Conservation (phyloP, 352 stramenopile genomes). For the Nothophytophthora sp. region DNA sequence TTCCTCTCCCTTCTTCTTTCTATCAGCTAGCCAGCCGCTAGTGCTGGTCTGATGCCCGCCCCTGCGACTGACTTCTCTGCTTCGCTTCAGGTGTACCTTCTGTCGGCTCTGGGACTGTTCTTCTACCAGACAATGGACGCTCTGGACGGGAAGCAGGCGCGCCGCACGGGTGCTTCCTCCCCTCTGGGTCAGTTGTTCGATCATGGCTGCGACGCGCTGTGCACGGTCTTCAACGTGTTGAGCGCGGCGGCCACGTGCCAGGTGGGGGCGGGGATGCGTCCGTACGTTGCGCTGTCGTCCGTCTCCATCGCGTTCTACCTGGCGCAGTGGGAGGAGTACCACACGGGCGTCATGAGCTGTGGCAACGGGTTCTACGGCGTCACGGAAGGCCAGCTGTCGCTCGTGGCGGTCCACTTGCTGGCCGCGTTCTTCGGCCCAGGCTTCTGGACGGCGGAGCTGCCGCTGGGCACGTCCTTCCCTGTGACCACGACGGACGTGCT, state of each 20-base stretch:
- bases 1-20: neutral
- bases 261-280: conserved; percentile 38
- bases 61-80: conserved; percentile 2
- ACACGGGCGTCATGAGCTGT: conserved; percentile 90
- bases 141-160: conserved; percentile 99
- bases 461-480: conserved; percentile 15
- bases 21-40: neutral
- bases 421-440: conserved; percentile 55
- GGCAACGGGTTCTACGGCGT: conserved; percentile 85
- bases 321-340: conserved; percentile 89
- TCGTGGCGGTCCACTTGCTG: conserved; percentile 66
- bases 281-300: conserved; percentile 68
- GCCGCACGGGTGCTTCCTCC: conserved; percentile 92
- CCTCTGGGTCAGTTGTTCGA: conserved; percentile 99
- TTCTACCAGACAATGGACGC: conserved; percentile 99
- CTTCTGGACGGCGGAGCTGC: conserved; percentile 56
- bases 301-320: conserved; percentile 86
- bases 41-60: neutral
- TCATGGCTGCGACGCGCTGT: conserved; percentile 92
- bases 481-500: conserved; percentile 58
- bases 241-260: conserved; percentile 71
- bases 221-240: conserved; percentile 81
- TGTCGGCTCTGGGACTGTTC: conserved; percentile 80
- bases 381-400: conserved; percentile 80
- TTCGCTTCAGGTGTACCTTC: conserved; percentile 51